Percentiles rank a stretch among this genome's conserved stretches.
These are phyloP conservation scores for Elongisporangium prolatum DNA, from an alignment of 352 stramenopile genomes.

Conservation along the genomic window DNA sequence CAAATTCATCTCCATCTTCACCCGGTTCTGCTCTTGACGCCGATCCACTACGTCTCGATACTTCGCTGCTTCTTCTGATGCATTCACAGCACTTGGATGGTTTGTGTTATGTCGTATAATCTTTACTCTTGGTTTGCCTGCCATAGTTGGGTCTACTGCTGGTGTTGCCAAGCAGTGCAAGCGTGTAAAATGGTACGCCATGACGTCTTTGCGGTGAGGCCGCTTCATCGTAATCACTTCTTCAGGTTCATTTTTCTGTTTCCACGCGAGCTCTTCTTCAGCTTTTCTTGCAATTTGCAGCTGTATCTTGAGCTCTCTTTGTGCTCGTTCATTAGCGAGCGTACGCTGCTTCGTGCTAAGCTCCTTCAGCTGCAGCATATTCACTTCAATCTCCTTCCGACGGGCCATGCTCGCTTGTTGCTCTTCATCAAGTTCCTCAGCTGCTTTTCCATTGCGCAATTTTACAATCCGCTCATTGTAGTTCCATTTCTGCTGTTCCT, in stretches of 20 bases:
- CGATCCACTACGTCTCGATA: constrained; percentile 36
- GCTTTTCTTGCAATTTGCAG: constrained; percentile 16
- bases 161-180: constrained; percentile 32
- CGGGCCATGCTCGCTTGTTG: constrained; percentile 17
- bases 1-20: constrained; percentile 25
- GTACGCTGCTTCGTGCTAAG: constrained; percentile 33
- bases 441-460: constrained; percentile 27
- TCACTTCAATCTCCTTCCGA: constrained; percentile 33
- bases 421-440: constrained; percentile 19
- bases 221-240: constrained; percentile 41
- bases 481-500: constrained; percentile 53
- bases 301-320: constrained; percentile 28
- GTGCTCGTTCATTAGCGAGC: constrained; percentile 32
- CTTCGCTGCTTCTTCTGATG: constrained; percentile 33
- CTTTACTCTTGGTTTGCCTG: constrained; percentile 23
- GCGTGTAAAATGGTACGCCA: constrained; percentile 49
- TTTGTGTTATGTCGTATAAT: constrained; percentile 51
- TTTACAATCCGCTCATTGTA: constrained; percentile 32
- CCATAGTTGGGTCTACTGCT: not conserved
- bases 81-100: constrained; percentile 24
- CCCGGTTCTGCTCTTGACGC: constrained; percentile 27
- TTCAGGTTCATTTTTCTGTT: constrained; percentile 17
- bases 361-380: constrained; percentile 36
- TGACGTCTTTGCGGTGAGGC: constrained; percentile 32
- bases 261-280: constrained; percentile 22